Conservation (phyloP, 352 stramenopile species). For the Phytophthora macrochlamydospora region DNA sequence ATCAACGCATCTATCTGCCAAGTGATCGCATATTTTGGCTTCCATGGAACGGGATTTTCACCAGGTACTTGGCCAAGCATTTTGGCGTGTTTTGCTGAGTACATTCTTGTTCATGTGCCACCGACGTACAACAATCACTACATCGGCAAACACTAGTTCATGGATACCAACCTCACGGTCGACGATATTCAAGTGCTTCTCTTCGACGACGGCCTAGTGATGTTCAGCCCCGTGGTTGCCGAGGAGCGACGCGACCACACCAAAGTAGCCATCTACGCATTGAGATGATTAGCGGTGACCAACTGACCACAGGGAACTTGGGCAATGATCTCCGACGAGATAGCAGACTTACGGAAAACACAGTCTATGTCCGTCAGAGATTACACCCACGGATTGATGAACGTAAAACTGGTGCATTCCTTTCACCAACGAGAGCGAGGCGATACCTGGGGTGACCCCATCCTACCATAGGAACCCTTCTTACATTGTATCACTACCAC, state of each 20-base stretch:
- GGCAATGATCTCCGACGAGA: not conserved
- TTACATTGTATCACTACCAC: too few species aligned
- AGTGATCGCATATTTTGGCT: not conserved
- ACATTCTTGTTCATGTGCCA: conserved; percentile 17
- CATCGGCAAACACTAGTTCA: not conserved
- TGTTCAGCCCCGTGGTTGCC: conserved; percentile 3
- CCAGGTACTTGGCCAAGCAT: not conserved
- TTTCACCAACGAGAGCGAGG: too few species aligned
- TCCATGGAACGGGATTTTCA: not conserved
- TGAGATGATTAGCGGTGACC: conserved; percentile 1
- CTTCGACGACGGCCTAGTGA: conserved; percentile 3
- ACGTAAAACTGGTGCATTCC: too few species aligned
- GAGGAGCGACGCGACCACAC: not conserved
- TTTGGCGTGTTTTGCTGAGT: conserved; percentile 1
- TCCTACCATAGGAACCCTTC: too few species aligned
- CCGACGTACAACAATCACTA: not conserved
- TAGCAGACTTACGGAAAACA: too few species aligned
- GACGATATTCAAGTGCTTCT: not conserved
- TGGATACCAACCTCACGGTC: not conserved
- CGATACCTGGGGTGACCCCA: too few species aligned
- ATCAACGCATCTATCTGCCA: conserved; percentile 11
- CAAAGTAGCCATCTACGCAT: conserved; percentile 5
- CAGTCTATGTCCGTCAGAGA: too few species aligned
- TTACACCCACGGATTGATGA: too few species aligned
- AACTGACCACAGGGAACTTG: conserved; percentile 4